Evolutionary conservation across 148 eudicot genomes (phyloP).

Genomic region (Rhododendron vialii): DNA sequence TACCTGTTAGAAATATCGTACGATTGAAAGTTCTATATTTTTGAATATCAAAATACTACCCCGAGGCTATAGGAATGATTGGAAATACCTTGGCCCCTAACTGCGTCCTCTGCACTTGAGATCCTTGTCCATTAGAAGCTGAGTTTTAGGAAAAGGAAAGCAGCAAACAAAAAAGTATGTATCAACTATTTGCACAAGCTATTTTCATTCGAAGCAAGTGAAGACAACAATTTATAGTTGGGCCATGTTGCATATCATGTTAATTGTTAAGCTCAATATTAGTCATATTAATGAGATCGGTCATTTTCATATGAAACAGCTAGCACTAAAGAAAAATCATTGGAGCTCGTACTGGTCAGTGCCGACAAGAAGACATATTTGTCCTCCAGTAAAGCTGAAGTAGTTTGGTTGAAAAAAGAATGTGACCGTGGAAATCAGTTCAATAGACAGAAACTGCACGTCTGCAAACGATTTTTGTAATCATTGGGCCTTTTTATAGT

Average conservation of each 20-base stretch:
- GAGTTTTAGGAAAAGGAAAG: neutral
- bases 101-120: slow-evolving; percentile 57
- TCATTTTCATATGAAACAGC: neutral
- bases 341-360: neutral
- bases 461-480: neutral
- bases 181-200: neutral
- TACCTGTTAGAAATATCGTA: slow-evolving; percentile 24
- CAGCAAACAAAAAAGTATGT: neutral
- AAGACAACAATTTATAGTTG: neutral
- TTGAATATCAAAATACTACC: neutral
- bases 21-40: slow-evolving; percentile 1
- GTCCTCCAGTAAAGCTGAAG: neutral
- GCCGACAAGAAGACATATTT: neutral
- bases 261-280: neutral
- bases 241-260: neutral
- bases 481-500: neutral
- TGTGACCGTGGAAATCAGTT: neutral
- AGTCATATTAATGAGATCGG: neutral
- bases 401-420: neutral
- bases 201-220: neutral
- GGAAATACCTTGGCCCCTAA: slow-evolving; percentile 63
- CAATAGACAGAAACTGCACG: neutral
- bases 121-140: slow-evolving; percentile 72
- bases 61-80: neutral
- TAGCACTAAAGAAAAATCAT: neutral